These are phyloP conservation scores for Orychophragmus violaceus DNA, from an alignment of 345 rosid genomes.

Conservation along the genomic window DNA sequence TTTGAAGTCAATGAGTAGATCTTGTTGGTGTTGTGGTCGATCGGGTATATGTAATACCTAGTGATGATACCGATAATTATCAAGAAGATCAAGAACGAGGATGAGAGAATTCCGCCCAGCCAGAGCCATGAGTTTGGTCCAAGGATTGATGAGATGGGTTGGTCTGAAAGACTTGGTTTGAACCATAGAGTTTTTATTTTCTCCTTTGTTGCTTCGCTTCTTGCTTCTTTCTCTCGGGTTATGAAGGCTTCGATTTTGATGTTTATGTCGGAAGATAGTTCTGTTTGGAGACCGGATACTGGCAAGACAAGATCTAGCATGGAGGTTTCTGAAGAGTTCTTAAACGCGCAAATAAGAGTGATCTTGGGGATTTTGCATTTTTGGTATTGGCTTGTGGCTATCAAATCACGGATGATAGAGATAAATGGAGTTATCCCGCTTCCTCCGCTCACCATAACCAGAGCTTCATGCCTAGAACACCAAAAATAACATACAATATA, in stretches of 20 bases:
- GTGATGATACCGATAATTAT: slow-evolving; percentile 51
- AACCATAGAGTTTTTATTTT: slow-evolving; percentile 40
- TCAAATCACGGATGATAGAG: slow-evolving; percentile 62
- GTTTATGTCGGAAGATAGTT: slow-evolving; percentile 34
- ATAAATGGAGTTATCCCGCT: slow-evolving; percentile 86
- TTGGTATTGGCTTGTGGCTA: slow-evolving; percentile 32
- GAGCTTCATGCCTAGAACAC: slow-evolving; percentile 49
- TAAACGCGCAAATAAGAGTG: slow-evolving; percentile 51
- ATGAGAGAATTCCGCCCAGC: slow-evolving; percentile 55
- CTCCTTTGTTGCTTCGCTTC: slow-evolving; percentile 3
- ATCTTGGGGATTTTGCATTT: slow-evolving; percentile 42
- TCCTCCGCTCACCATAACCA: slow-evolving; percentile 90
- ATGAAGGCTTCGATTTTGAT: slow-evolving; percentile 62
- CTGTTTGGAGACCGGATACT: slow-evolving; percentile 30
- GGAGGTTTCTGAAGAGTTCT: slow-evolving; percentile 49
- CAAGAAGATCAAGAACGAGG: slow-evolving; percentile 58
- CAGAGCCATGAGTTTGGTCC: slow-evolving; percentile 79
- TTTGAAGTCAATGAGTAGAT: slow-evolving; percentile 37
- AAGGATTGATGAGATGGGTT: slow-evolving; percentile 45
- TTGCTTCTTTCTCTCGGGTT: slow-evolving; percentile 53
- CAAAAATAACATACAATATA: not conserved
- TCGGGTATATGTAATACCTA: slow-evolving; percentile 51
- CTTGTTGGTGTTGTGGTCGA: slow-evolving; percentile 42
- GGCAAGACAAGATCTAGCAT: slow-evolving; percentile 69
- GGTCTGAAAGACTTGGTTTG: slow-evolving; percentile 45